These are phyloP conservation scores for Ustilago curta DNA, from an alignment of 1,284 basidiomycete species.

Conservation along the genomic window DNA sequence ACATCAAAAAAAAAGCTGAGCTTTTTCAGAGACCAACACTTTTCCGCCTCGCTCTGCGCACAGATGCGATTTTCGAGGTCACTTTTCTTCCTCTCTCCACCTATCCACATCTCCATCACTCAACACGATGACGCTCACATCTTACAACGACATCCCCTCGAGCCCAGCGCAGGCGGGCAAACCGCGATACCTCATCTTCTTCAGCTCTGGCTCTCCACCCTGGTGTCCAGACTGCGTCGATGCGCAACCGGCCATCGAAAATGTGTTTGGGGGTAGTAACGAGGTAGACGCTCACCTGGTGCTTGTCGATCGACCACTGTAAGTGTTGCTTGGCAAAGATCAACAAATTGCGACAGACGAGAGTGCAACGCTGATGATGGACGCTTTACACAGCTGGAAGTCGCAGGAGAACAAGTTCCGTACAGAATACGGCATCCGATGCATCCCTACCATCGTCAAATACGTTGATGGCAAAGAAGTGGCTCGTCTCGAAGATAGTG, in stretches of 20 bases:
- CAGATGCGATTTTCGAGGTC: constrained; percentile 3
- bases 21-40: constrained; percentile 13
- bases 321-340: constrained; percentile 9
- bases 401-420: constrained; percentile 45
- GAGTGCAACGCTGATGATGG: neutral
- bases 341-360: no score
- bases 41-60: neutral
- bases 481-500: constrained; percentile 46
- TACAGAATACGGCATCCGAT: constrained; percentile 42
- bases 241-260: constrained; percentile 40
- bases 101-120: neutral
- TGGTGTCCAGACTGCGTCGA: constrained; percentile 61
- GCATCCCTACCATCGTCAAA: constrained; percentile 53
- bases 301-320: constrained; percentile 47
- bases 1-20: neutral
- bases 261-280: constrained; percentile 35
- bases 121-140: constrained; percentile 31
- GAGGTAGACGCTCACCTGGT: constrained; percentile 35
- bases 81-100: neutral
- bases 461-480: constrained; percentile 46
- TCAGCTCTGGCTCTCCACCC: constrained; percentile 51
- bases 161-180: neutral
- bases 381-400: constrained; percentile 34
- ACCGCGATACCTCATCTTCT: constrained; percentile 50
- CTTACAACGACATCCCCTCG: constrained; percentile 18